Evolutionary conservation across 2,329 filamentous ascomycete species (phyloP), one percentile per base, ranked within the genome.

Genomic region (Scedosporium aurantiacum): DNA sequence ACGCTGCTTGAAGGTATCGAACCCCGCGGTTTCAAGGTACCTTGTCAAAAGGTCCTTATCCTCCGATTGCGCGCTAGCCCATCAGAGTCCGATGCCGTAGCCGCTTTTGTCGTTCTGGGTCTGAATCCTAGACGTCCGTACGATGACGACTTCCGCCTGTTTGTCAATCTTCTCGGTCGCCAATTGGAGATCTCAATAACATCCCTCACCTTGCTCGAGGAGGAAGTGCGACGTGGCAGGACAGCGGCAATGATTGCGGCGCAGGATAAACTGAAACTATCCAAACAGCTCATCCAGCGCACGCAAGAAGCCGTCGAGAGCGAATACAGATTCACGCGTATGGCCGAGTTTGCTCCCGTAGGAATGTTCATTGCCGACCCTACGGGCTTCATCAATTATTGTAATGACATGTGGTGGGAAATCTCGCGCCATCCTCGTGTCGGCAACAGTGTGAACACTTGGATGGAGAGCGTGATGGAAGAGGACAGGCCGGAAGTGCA

Each of bases 311-410:
- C 82, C 0, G 77, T 81, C 50, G 83, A 87, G 67, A 85, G 85
- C 69, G 90, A 94, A 70, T 86, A 88, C 37, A 87, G 87, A 62
- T 94, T 94, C 69, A 90, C 88, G 0, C 81, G 89, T 54, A 91
- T 94, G 88, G 89, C 90, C 2, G 89, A 92, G 68, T 90, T 91
- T 65, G 88, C 89, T 0, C 90, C 90, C 0, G 89, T 92, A 1
- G 90, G 90, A 28, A 87, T 95, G 75, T 93, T 93, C 70, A 92
- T 94, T 66, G 88, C 89, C n/a, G 82, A 91, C 68, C 79, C 82
- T 0, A 72, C 78, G 47, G 90, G 90, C 3, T 76, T 81, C 25
- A 89, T 94, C 66, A 89, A 82, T 8, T 94, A 90, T 69, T 89
- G 86, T 70, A 95, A 95, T 69, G 88, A 92, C 64, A 89, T 88